Evolutionary conservation across 805 yeast genomes (phyloP), one percentile per base, ranked within the genome.

Genomic region (Maudiozyma barnettii): DNA sequence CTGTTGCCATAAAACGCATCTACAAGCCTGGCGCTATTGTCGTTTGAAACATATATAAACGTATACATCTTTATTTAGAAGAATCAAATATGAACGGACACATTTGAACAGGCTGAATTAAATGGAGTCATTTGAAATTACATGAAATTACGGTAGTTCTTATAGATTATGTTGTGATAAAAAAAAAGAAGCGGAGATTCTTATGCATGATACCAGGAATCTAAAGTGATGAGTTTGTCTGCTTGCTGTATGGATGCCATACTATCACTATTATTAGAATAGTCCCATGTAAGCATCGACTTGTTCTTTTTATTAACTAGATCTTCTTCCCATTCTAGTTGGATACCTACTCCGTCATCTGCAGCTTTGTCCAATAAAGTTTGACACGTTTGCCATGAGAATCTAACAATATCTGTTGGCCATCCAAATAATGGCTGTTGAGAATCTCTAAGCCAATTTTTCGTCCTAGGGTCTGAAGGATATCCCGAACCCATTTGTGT

Each of bases 321-420:
- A 22, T 72, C 73, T 41, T 73, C 76, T 50, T 71, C 76, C 81
- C 91, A 88, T 18, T 75, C 73, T 46, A 88, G 77, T 1, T 70
- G 69, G 0, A 74, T 67, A 4, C 78, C 79, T 0, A 74, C 74
- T 40, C 51, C 50, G 2, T 48, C 47, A 10, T 52, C 49, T 4
- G 52, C 52, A 30, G 73, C 69, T 38, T 72, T 76, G 12, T 71
- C 72, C 37, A 91, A 64, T 35, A 85, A 71, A 51, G 87, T 95
- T 54, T 78, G 79, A 1, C 96, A 79, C 0, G 99, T 93, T 56
- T 87, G 93, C 99, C 99, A 93, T 36, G 95, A 87, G 58, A 82
- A 93, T 44, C 99, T 68, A 8, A 84, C 73, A 41, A 82, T 77
- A 9, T 84, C 75, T 6, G 70, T 65, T 45, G 79, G 74, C 98